Evolutionary conservation across 1,139 yeast species (phyloP).

Genomic region (Arxiozyma telluris): DNA sequence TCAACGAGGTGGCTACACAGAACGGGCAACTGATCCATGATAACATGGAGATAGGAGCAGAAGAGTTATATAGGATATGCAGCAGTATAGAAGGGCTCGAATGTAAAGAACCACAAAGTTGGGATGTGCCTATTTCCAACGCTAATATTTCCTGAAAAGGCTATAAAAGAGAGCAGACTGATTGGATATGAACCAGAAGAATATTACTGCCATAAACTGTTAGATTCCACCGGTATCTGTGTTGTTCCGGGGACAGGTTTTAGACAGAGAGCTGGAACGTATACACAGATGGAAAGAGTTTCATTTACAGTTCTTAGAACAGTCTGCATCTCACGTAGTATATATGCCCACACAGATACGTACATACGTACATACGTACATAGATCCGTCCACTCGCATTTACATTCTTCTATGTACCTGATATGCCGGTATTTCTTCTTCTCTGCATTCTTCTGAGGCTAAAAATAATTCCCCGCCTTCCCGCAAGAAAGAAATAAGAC

Average conservation of each 20-base stretch:
- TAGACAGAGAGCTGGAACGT: constrained; percentile 82
- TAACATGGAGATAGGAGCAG: constrained; percentile 56
- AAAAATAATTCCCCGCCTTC: no score
- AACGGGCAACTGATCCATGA: constrained; percentile 50
- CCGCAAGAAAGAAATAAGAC: no score
- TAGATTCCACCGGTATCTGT: constrained; percentile 86
- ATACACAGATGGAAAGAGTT: constrained; percentile 62
- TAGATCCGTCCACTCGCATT: no score
- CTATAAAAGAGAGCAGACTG: constrained; percentile 50
- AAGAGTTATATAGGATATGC: constrained; percentile 59
- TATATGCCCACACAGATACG: no score
- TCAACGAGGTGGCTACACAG: constrained; percentile 92
- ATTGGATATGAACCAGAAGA: constrained; percentile 62
- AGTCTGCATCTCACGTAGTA: constrained; percentile 32
- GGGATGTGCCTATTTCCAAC: constrained; percentile 95
- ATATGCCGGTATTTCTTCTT: no score
- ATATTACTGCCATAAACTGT: constrained; percentile 70
- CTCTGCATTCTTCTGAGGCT: neutral
- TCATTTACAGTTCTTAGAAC: constrained; percentile 59
- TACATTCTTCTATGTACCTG: neutral
- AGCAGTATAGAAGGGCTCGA: constrained; percentile 64
- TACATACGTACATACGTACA: no score
- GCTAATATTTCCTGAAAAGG: constrained; percentile 54
- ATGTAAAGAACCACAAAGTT: constrained; percentile 82
- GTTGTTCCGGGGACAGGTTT: constrained; percentile 96